Evolutionary conservation across 345 rosid genomes (phyloP).

Genomic region (Raphanus raphanistrum): DNA sequence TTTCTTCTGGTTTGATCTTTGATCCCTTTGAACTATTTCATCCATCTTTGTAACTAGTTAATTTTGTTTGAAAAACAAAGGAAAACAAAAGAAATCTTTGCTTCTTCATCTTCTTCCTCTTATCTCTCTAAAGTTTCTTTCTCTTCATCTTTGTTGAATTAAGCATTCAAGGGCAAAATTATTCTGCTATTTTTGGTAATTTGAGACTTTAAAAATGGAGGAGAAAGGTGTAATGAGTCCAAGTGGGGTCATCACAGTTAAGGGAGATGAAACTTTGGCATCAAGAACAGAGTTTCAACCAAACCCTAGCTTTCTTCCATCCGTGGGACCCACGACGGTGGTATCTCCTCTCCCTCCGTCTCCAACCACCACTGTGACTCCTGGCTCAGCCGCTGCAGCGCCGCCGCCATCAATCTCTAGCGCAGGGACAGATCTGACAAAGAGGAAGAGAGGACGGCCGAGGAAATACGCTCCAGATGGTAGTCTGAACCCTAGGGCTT

Average conservation of each 20-base stretch:
- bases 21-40: slow-evolving; percentile 18
- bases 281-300: slow-evolving; percentile 53
- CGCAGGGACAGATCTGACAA: slow-evolving; percentile 44
- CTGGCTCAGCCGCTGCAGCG: slow-evolving; percentile 11
- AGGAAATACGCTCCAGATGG: slow-evolving; percentile 85
- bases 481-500: slow-evolving; percentile 33
- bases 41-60: neutral
- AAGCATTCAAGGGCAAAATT: neutral
- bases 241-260: slow-evolving; percentile 46
- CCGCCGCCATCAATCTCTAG: slow-evolving; percentile 17
- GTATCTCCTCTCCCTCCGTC: slow-evolving; percentile 12
- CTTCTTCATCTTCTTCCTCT: slow-evolving; percentile 29
- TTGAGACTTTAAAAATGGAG: slow-evolving; percentile 54
- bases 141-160: slow-evolving; percentile 38
- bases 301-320: slow-evolving; percentile 42
- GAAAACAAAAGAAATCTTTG: neutral
- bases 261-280: slow-evolving; percentile 55
- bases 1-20: slow-evolving; percentile 22
- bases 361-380: slow-evolving; percentile 10
- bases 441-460: slow-evolving; percentile 95
- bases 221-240: slow-evolving; percentile 52
- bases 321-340: slow-evolving; percentile 30
- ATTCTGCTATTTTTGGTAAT: slow-evolving; percentile 2
- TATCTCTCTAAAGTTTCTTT: slow-evolving; percentile 20
- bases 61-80: neutral